Conservation (phyloP, 2,329 filamentous ascomycete species). For the Elsinoe ampelina region DNA sequence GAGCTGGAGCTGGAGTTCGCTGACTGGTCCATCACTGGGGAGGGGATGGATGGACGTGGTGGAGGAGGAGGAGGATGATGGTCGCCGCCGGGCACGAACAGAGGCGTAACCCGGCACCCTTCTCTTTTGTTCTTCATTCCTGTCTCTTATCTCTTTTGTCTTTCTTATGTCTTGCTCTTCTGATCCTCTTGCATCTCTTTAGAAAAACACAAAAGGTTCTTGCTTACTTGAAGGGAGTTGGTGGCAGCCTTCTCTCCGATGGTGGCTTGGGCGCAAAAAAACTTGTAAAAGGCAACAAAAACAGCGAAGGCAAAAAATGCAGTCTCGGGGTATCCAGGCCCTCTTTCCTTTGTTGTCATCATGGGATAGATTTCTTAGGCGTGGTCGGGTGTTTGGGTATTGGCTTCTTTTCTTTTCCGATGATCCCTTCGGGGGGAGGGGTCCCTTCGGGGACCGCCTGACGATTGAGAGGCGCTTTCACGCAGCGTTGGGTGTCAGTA, state of each 20-base stretch:
- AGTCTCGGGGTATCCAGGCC: constrained; percentile 8
- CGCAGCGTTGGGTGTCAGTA: not conserved
- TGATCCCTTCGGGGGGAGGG: constrained; percentile 3
- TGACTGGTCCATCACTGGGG: not conserved
- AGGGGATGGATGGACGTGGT: not conserved
- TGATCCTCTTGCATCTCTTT: not conserved
- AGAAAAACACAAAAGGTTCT: not conserved
- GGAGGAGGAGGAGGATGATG: constrained; percentile 5
- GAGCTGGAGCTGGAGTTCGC: not conserved
- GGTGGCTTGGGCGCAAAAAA: not conserved
- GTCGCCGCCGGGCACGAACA: constrained; percentile 2
- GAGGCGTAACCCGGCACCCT: constrained; percentile 1
- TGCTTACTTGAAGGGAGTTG: not conserved
- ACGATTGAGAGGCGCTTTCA: not conserved
- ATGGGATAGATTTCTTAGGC: not conserved
- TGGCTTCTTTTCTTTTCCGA: not conserved
- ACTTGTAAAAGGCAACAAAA: constrained; percentile 7
- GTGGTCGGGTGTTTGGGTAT: not conserved
- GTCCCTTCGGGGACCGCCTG: not conserved
- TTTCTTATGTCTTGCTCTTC: not conserved
- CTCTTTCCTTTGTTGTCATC: not conserved
- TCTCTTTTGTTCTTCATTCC: not conserved
- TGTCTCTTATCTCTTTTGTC: not conserved
- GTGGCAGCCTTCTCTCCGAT: constrained; percentile 1
- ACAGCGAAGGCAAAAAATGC: constrained; percentile 14